Conservation (phyloP, 495 filamentous ascomycete genomes). For the Neurospora sp. region DNA sequence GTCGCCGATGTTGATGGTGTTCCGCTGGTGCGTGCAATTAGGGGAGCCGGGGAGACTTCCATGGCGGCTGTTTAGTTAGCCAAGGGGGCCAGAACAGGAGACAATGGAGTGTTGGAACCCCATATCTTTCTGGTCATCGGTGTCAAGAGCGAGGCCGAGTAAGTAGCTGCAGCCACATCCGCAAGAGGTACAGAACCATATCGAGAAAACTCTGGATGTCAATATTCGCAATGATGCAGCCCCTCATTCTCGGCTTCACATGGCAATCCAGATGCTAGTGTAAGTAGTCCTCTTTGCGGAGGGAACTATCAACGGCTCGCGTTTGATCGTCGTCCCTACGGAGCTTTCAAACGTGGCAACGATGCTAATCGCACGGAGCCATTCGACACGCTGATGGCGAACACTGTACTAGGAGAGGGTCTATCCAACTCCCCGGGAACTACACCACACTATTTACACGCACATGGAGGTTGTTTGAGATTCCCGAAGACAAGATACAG, state of each 20-base stretch:
- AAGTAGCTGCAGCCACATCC: conserved; percentile 5
- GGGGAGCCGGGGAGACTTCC: background rate
- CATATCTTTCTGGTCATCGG: background rate
- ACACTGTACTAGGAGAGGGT: background rate
- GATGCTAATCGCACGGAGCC: background rate
- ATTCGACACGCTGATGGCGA: background rate
- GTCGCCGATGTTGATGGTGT: conserved; percentile 15
- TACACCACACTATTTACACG: background rate
- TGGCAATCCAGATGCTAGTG: background rate
- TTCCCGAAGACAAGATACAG: background rate
- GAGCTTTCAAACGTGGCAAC: background rate
- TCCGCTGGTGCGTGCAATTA: background rate
- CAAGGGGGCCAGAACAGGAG: background rate
- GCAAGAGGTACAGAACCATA: background rate
- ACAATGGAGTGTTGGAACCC: background rate
- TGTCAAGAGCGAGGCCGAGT: conserved; percentile 4
- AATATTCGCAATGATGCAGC: background rate
- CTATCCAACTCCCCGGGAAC: background rate
- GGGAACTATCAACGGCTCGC: background rate
- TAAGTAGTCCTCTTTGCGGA: background rate
- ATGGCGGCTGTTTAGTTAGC: background rate
- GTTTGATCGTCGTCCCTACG: background rate
- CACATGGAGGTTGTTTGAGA: background rate
- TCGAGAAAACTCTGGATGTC: background rate
- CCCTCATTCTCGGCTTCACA: conserved; percentile 1